Base-by-base conservation (phyloP, 306 rosid genomes). In the Urtica urens region DNA sequence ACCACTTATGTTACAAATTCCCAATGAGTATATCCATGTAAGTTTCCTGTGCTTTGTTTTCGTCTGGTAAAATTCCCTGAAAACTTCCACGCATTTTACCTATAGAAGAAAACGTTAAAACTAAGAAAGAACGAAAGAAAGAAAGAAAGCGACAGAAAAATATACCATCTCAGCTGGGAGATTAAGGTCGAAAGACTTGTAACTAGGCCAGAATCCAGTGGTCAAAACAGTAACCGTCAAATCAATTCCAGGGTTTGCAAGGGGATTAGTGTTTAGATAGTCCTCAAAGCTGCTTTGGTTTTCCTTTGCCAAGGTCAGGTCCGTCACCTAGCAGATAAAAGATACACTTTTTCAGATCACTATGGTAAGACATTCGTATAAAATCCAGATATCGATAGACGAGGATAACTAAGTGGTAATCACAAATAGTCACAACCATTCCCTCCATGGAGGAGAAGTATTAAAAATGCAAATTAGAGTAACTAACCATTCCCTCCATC, bases 191-290 rank as follows among this genome's bases (percentile, higher is more conserved):
- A 73, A 73, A 15, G 78, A 68, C 58, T 73, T 73, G 50, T 73
- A 73, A 53, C 78, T 73, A 47, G 78, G 78, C 78, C 78, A 73
- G 46, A 67, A 73, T 46, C 78, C 74, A 12, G 78, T 73, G 26
- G 78, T 73, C 61, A 73, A 49, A 20, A 73, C 78, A 14, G 78
- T 73, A 31, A 73, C 78, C 1, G 78, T 73, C 71, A 73, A 63
- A 53, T 73, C 78, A 33, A 68, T 63, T 18, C 71, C 78, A 6
- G 74, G 78, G 59, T 68, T 55, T 21, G 62, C 65, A 13, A 53
- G 64, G 18, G 64, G 53, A 40, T 68, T 67, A 51, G 43, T 50
- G 22, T 16, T 54, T 28, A 73, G 63, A 50, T 73, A 73, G 48
- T 73, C 78, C 71, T 73, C 78, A 54, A 73, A 73, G 56, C 49